Conservation (phyloP, 2,329 filamentous ascomycete species). For the Pezicula radicicola region DNA sequence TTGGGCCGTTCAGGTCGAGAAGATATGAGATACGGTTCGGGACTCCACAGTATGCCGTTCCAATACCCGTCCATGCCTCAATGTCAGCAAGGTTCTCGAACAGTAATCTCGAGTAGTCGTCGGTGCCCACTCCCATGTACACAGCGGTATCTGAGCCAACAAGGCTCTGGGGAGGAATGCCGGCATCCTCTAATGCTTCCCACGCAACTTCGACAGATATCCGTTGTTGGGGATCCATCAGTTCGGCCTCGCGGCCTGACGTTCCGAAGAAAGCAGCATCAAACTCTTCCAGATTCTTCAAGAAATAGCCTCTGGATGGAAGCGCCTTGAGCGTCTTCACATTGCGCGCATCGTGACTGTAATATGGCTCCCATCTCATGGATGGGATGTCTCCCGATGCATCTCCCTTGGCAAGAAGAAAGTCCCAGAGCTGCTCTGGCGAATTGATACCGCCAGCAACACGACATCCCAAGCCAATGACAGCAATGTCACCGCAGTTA, state of each 20-base stretch:
- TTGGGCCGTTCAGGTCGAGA: slow-evolving; percentile 58
- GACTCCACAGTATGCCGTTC: slow-evolving; percentile 34
- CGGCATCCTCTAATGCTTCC: slow-evolving; percentile 64
- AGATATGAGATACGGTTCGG: slow-evolving; percentile 19
- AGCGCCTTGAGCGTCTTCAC: neutral
- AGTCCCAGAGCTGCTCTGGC: slow-evolving; percentile 30
- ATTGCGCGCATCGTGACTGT: neutral
- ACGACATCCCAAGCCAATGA: slow-evolving; percentile 30
- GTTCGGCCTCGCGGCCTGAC: slow-evolving; percentile 29
- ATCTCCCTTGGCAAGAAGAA: slow-evolving; percentile 14
- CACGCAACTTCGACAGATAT: slow-evolving; percentile 55
- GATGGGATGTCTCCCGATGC: neutral
- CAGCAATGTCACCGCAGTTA: slow-evolving; percentile 17
- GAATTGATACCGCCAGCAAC: slow-evolving; percentile 30
- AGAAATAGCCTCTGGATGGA: slow-evolving; percentile 22
- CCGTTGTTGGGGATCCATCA: slow-evolving; percentile 34
- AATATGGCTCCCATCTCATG: slow-evolving; percentile 3
- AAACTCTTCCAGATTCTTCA: slow-evolving; percentile 29
- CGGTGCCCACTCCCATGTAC: too few species aligned
- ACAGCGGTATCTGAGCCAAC: slow-evolving; percentile 23
- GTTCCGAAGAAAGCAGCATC: slow-evolving; percentile 38
- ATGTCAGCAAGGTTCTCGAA: slow-evolving; percentile 34
- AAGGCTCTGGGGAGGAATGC: slow-evolving; percentile 48
- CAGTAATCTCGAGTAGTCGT: slow-evolving; percentile 32
- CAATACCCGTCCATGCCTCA: slow-evolving; percentile 36